Base-by-base conservation (phyloP, 306 rosid species). In the Sindora glabra region DNA sequence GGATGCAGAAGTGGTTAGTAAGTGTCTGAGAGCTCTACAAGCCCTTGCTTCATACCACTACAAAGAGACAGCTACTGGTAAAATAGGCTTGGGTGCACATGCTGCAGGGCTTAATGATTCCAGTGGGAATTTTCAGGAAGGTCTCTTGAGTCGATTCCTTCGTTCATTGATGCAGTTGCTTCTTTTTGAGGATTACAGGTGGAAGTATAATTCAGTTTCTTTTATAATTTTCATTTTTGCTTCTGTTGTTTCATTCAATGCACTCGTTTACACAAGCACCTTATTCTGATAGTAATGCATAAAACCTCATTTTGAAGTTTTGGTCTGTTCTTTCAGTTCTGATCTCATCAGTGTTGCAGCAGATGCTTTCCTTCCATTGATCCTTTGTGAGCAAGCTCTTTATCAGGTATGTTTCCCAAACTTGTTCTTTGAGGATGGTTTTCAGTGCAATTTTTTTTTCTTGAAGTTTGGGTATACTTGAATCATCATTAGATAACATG, bases 141-240 rank as follows among this genome's bases (percentile, higher is more conserved):
- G 96, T 60, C 72, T 88, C 60, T 78, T 92, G 80, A 76, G 96
- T 69, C 81, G 64, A 29, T 92, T 88, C 73, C 90, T 92, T 41
- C 95, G 83, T 13, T 81, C 98, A 17, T 76, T 92, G 30, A 77
- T 92, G 77, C 92, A 83, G 76, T 77, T 92, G 38, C 88, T 92
- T 48, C 91, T 88, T 74, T 88, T 88, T 56, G 98, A 83, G 72
- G 96, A 92, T 64, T 92, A 86, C 77, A 88, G 95, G 98, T 88
- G 46, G 69, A 65, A 48, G n/a, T 55, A 25, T 54, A 39, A 58
- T 49, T 48, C 11, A 19, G 13, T 22, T 8, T 4, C 2, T 38
- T n/a, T n/a, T n/a, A n/a, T n/a, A n/a, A n/a, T n/a, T n/a, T n/a
- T n/a, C n/a, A n/a, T n/a, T n/a, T n/a, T n/a, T n/a, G n/a, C n/a